Evolutionary conservation across 805 yeast species (phyloP).

Genomic region (Suhomyces pyralidae): DNA sequence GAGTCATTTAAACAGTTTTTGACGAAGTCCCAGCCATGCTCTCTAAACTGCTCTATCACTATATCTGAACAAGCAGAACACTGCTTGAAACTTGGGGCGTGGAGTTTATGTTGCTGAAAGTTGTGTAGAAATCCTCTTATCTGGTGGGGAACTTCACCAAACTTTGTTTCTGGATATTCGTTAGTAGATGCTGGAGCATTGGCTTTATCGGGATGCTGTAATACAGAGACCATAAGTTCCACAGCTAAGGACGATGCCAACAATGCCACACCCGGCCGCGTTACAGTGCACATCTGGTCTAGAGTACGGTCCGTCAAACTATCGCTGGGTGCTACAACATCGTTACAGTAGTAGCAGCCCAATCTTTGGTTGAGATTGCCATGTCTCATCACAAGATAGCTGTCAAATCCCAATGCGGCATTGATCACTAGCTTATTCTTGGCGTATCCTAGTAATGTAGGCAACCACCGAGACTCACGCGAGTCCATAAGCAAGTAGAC

Average conservation of each 20-base stretch:
- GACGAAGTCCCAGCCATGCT: slow-evolving; percentile 80
- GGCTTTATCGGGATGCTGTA: slow-evolving; percentile 62
- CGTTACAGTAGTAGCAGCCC: slow-evolving; percentile 96
- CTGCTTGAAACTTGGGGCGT: slow-evolving; percentile 66
- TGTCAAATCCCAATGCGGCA: slow-evolving; percentile 94
- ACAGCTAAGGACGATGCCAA: slow-evolving; percentile 85
- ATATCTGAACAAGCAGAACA: slow-evolving; percentile 84
- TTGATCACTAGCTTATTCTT: slow-evolving; percentile 74
- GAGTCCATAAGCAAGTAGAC: slow-evolving; percentile 87
- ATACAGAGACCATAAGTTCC: slow-evolving; percentile 69
- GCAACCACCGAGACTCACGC: slow-evolving; percentile 96
- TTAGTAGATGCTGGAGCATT: slow-evolving; percentile 43
- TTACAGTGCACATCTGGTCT: slow-evolving; percentile 98
- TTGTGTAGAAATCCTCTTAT: slow-evolving; percentile 78
- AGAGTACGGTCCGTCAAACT: slow-evolving; percentile 82
- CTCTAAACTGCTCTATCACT: slow-evolving; percentile 51
- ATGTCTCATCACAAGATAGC: slow-evolving; percentile 91
- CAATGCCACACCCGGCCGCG: slow-evolving; percentile 93
- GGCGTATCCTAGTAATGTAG: slow-evolving; percentile 74
- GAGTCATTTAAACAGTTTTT: slow-evolving; percentile 63
- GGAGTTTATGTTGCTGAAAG: slow-evolving; percentile 60
- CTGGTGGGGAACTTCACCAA: slow-evolving; percentile 87
- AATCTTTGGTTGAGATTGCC: slow-evolving; percentile 48
- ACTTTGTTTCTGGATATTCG: slow-evolving; percentile 10
- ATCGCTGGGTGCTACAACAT: slow-evolving; percentile 90